Evolutionary conservation across 805 yeast genomes (phyloP).

Genomic region (Diddensiella caesifluorescens): DNA sequence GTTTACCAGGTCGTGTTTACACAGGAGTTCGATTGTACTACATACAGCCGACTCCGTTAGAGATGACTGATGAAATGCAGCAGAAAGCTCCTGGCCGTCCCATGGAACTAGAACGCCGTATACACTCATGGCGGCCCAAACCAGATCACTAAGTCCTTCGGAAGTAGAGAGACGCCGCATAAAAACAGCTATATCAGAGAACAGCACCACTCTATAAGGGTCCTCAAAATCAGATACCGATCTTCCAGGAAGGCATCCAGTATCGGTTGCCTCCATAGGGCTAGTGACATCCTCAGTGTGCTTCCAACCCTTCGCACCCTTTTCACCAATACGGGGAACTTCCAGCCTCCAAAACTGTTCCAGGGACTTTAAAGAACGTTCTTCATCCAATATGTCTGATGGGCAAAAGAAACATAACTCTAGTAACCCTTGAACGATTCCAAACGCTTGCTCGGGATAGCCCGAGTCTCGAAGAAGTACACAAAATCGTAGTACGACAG

Average conservation of each 20-base stretch:
- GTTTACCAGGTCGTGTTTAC: no score
- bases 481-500: conserved; percentile 6
- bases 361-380: conserved; percentile 9
- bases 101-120: conserved; percentile 11
- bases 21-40: no score
- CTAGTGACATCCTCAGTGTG: neutral
- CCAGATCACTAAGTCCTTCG: conserved; percentile 4
- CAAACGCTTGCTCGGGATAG: conserved; percentile 22
- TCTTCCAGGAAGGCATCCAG: conserved; percentile 2
- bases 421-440: conserved; percentile 20
- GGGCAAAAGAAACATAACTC: conserved; percentile 18
- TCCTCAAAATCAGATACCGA: conserved; percentile 10
- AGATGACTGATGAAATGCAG: no score
- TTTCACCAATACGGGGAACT: conserved; percentile 22
- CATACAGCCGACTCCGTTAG: no score
- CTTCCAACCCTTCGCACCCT: conserved; percentile 15
- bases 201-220: conserved; percentile 19
- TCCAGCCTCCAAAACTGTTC: conserved; percentile 22
- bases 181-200: conserved; percentile 19
- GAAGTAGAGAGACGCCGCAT: conserved; percentile 9
- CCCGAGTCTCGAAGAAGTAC: conserved; percentile 16
- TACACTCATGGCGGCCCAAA: conserved; percentile 18
- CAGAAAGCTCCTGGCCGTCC: no score
- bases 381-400: neutral
- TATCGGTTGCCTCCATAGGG: neutral